phyloP scores from a whole-genome alignment of 371 early-diverging fungal genomes.

The Rhizopus arrhizus region DNA sequence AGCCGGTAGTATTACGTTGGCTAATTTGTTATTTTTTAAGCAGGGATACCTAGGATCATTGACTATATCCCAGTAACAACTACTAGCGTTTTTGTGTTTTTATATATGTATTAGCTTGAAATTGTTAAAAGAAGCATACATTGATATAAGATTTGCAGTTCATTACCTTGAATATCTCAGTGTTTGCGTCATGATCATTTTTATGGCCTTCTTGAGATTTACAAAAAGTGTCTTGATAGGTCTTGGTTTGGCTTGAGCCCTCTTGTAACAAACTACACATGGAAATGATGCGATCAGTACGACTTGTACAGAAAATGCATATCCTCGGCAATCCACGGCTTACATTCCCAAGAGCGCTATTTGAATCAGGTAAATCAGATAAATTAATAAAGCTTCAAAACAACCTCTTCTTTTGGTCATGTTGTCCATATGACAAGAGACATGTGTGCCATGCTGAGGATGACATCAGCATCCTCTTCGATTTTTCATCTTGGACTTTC shows the following conservation, averaged over 20 bases:
- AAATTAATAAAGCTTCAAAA: slow-evolving; percentile 89
- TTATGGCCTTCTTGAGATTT: slow-evolving; percentile 89
- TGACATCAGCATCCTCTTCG: slow-evolving; percentile 76
- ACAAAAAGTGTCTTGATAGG: slow-evolving; percentile 94
- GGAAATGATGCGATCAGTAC: slow-evolving; percentile 75
- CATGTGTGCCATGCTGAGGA: slow-evolving; percentile 69
- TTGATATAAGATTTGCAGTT: slow-evolving; percentile 85
- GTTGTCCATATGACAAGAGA: slow-evolving; percentile 82
- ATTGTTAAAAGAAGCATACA: slow-evolving; percentile 84
- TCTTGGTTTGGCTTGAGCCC: slow-evolving; percentile 88
- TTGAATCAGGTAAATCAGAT: slow-evolving; percentile 86
- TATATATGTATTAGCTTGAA: slow-evolving; percentile 83
- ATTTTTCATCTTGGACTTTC: slow-evolving; percentile 86
- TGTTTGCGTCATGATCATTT: slow-evolving; percentile 77
- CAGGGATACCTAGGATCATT: slow-evolving; percentile 66
- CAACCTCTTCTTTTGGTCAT: slow-evolving; percentile 91
- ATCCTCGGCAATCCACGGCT: slow-evolving; percentile 85
- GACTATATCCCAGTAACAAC: slow-evolving; percentile 92
- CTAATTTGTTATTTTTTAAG: slow-evolving; percentile 56
- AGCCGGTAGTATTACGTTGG: slow-evolving; percentile 83
- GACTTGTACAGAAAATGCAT: slow-evolving; percentile 77
- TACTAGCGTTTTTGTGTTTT: slow-evolving; percentile 89
- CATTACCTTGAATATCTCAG: slow-evolving; percentile 87
- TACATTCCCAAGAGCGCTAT: slow-evolving; percentile 85
- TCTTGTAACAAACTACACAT: slow-evolving; percentile 86